These are phyloP conservation scores for Plasmodium cynomolgi DNA, from an alignment of 169 alveolate species.

Conservation along the genomic window DNA sequence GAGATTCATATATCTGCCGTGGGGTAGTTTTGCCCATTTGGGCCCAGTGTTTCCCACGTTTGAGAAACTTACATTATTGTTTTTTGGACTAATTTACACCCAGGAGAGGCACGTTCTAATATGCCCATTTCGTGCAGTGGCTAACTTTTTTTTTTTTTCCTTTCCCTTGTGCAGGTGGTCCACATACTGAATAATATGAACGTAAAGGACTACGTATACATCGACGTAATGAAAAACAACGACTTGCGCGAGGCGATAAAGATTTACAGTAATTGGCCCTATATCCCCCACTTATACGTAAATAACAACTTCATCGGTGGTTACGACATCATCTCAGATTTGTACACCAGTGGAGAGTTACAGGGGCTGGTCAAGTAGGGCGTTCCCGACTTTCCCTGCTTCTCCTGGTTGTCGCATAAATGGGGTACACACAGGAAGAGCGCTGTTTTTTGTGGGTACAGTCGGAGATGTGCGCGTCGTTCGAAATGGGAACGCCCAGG, in stretches of 20 bases:
- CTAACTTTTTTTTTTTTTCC: background rate
- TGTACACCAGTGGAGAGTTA: constrained; percentile 90
- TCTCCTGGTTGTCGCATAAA: background rate
- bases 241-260: constrained; percentile 88
- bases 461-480: background rate
- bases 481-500: background rate
- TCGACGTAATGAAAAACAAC: constrained; percentile 86
- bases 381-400: background rate
- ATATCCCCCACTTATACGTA: constrained; percentile 88
- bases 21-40: background rate
- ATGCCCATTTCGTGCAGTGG: background rate
- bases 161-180: constrained; percentile 74
- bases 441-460: background rate
- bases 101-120: background rate
- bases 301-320: constrained; percentile 91
- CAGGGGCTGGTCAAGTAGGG: constrained; percentile 80
- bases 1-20: background rate
- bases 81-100: background rate
- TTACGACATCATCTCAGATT: constrained; percentile 90
- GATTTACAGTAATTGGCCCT: constrained; percentile 89
- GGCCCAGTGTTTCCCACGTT: background rate
- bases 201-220: constrained; percentile 81
- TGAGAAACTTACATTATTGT: background rate
- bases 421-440: background rate
- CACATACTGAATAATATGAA: constrained; percentile 76